Conservation (phyloP, 192 early-diverging fungal genomes). For the Dissophora ornata region DNA sequence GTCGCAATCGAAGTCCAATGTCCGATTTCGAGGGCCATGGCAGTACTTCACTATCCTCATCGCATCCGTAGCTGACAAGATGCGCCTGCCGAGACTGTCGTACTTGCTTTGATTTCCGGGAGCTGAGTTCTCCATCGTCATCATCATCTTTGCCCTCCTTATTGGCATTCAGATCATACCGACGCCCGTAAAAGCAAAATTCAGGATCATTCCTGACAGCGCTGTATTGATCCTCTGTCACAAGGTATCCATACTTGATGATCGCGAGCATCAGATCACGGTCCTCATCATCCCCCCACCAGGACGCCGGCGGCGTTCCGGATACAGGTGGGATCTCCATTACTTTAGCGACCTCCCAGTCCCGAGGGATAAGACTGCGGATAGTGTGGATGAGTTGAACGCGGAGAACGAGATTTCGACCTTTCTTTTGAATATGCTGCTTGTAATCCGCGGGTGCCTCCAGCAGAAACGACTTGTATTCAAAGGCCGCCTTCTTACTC, state of each 20-base stretch:
- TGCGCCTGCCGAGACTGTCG: constrained; percentile 15
- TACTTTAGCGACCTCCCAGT: constrained; percentile 67
- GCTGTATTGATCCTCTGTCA: constrained; percentile 45
- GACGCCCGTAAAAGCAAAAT: constrained; percentile 63
- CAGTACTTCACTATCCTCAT: constrained; percentile 38
- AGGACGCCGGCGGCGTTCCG: constrained; percentile 61
- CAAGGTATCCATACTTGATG: constrained; percentile 77
- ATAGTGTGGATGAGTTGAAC: constrained; percentile 82
- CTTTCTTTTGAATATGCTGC: constrained; percentile 76
- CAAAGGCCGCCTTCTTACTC: constrained; percentile 70
- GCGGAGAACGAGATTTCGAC: constrained; percentile 75
- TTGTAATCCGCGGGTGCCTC: constrained; percentile 80
- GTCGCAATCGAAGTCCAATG: constrained; percentile 67
- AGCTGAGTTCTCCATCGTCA: constrained; percentile 23
- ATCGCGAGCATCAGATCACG: constrained; percentile 83
- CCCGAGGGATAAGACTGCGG: constrained; percentile 72
- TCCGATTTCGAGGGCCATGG: constrained; percentile 73
- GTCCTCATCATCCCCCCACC: constrained; percentile 88
- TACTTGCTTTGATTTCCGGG: constrained; percentile 3
- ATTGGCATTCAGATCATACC: constrained; percentile 54
- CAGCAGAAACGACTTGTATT: constrained; percentile 74
- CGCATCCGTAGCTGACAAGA: constrained; percentile 10
- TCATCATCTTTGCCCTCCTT: constrained; percentile 38
- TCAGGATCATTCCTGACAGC: constrained; percentile 64
- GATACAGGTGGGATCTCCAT: constrained; percentile 74